A percentile compares a stretch with the other conserved stretches of the same genome.
These are phyloP conservation scores for Acorus gramineus DNA, from an alignment of 106 monocot species.

Conservation along the genomic window DNA sequence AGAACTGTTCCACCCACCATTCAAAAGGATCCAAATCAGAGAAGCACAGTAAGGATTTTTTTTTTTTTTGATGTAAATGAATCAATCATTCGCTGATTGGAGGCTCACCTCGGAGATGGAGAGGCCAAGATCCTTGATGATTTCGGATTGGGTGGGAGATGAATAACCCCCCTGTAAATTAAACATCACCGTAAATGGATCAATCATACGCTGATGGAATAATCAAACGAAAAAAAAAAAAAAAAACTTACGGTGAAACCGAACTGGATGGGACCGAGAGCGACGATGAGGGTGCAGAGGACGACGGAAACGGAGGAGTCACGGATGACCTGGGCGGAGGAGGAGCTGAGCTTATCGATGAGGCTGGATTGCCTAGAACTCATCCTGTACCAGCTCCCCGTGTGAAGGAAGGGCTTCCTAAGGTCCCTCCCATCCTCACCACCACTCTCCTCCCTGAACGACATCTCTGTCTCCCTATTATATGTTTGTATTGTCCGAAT, in stretches of 20 bases:
- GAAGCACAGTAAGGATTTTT: too few species aligned
- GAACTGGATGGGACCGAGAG: conserved; percentile 95
- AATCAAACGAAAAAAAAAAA: too few species aligned
- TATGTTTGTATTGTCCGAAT: too few species aligned
- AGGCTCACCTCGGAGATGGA: conserved; percentile 59
- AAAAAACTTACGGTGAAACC: conserved; percentile 55
- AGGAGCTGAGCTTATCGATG: conserved; percentile 51
- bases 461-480: conserved; percentile 18
- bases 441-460: conserved; percentile 55
- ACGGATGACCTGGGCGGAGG: conserved; percentile 61
- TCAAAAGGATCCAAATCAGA: too few species aligned
- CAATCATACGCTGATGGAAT: too few species aligned
- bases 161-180: conserved; percentile 49
- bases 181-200: neutral
- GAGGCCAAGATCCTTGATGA: conserved; percentile 66
- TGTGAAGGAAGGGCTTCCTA: conserved; percentile 78
- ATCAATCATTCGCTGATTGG: too few species aligned
- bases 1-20: conserved; percentile 33
- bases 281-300: conserved; percentile 86
- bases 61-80: too few species aligned
- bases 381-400: conserved; percentile 95
- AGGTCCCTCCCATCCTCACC: conserved; percentile 21
- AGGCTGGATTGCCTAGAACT: conserved; percentile 73
- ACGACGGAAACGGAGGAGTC: conserved; percentile 84
- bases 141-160: conserved; percentile 71